A percentile compares a stretch with the other conserved stretches of the same genome.
Conservation (phyloP, 2,329 filamentous ascomycete species). For the Helminthosporium solani region DNA sequence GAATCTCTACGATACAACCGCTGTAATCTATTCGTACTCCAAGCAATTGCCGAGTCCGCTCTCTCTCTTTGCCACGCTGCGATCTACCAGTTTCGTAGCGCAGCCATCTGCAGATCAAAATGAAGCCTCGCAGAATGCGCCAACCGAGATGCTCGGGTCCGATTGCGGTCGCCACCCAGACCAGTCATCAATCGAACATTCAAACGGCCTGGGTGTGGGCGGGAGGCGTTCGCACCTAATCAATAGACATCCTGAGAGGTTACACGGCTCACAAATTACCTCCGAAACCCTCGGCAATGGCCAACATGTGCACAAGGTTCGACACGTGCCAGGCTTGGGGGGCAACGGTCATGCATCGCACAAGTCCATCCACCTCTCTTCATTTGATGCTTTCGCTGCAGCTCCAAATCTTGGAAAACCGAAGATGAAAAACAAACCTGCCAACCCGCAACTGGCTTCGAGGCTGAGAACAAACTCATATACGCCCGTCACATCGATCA, state of each 20-base stretch:
- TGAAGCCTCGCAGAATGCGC: too few species aligned
- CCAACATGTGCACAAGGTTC: constrained; percentile 31
- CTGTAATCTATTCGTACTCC: constrained; percentile 38
- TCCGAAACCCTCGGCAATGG: constrained; percentile 24
- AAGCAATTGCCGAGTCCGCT: constrained; percentile 30
- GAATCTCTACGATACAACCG: constrained; percentile 50
- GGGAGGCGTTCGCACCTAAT: constrained; percentile 10
- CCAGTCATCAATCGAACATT: not conserved
- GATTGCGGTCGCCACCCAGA: too few species aligned
- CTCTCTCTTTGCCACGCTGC: constrained; percentile 25
- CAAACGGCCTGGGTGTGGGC: not conserved
- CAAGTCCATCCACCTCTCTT: constrained; percentile 2
- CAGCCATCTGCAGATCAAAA: not conserved
- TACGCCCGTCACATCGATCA: not conserved
- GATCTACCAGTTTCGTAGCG: constrained; percentile 2
- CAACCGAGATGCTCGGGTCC: too few species aligned
- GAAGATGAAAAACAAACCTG: constrained; percentile 18
- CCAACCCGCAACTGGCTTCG: not conserved
- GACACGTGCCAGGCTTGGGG: constrained; percentile 17
- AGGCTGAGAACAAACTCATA: not conserved
- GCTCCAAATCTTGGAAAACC: constrained; percentile 18
- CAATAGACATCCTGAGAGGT: constrained; percentile 4
- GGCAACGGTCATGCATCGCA: constrained; percentile 7
- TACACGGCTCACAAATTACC: constrained; percentile 8
- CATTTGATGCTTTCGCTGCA: constrained; percentile 14